Conservation (phyloP, 1,139 yeast genomes). For the Pichia norvegensis region DNA sequence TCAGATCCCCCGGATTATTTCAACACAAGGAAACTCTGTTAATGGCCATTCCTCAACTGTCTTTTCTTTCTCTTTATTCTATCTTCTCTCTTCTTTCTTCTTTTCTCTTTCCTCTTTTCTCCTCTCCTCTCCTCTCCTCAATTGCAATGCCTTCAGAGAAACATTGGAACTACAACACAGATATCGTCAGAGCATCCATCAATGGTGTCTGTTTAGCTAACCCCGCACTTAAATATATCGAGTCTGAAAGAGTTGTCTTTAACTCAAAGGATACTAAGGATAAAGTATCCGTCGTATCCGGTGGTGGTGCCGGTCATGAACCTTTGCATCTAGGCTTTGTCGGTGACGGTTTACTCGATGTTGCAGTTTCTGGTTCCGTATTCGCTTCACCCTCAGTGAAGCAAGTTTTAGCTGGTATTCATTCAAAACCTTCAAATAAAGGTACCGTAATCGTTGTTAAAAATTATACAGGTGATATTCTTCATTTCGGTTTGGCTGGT, state of each 20-base stretch:
- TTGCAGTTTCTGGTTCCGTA: constrained; percentile 81
- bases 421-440: constrained; percentile 44
- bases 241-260: constrained; percentile 62
- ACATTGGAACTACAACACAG: constrained; percentile 50
- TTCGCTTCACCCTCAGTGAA: constrained; percentile 91
- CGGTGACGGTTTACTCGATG: constrained; percentile 73
- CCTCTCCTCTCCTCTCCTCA: background rate
- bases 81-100: background rate
- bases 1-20: too few relatives aligned
- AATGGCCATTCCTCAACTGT: too few relatives aligned
- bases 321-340: constrained; percentile 90
- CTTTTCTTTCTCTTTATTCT: too few relatives aligned
- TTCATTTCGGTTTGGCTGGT: constrained; percentile 86
- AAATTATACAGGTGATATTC: constrained; percentile 89
- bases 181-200: constrained; percentile 58
- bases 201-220: constrained; percentile 63
- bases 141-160: constrained; percentile 26
- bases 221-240: constrained; percentile 56
- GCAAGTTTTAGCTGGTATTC: constrained; percentile 69
- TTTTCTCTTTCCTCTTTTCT: too few relatives aligned
- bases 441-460: constrained; percentile 76
- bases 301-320: constrained; percentile 96
- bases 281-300: constrained; percentile 68
- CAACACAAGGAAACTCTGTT: too few relatives aligned
- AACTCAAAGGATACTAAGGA: constrained; percentile 32